phyloP scores from a whole-genome alignment of 2,329 filamentous ascomycete genomes.

The Aspergillaceae sp. region DNA sequence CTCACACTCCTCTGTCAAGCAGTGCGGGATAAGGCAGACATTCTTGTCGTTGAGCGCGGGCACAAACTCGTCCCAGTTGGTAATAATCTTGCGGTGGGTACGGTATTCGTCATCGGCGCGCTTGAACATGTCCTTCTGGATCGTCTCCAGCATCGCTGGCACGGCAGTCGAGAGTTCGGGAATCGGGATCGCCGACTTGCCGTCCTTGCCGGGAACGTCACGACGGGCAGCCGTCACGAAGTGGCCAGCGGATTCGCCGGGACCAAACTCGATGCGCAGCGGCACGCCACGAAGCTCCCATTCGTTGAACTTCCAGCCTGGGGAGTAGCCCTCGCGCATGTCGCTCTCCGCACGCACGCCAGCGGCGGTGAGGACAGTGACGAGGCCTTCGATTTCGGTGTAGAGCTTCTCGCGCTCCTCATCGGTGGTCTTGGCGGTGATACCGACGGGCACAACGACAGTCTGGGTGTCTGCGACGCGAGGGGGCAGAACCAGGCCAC shows the following conservation, averaged over 20 bases:
- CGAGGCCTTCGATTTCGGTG: slow-evolving; percentile 64
- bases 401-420: slow-evolving; percentile 71
- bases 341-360: slow-evolving; percentile 75
- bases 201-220: slow-evolving; percentile 57
- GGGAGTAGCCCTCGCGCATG: slow-evolving; percentile 79
- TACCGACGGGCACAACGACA: slow-evolving; percentile 82
- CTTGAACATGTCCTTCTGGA: slow-evolving; percentile 72
- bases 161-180: slow-evolving; percentile 64
- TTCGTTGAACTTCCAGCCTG: slow-evolving; percentile 97
- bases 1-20: slow-evolving; percentile 74
- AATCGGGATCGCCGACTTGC: slow-evolving; percentile 73
- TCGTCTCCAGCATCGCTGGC: slow-evolving; percentile 74
- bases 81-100: slow-evolving; percentile 70
- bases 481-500: slow-evolving; percentile 86
- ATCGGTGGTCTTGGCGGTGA: slow-evolving; percentile 76
- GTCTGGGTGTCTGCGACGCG: slow-evolving; percentile 79
- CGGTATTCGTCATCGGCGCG: slow-evolving; percentile 72
- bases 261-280: slow-evolving; percentile 87
- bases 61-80: slow-evolving; percentile 83
- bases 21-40: slow-evolving; percentile 84
- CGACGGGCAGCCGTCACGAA: slow-evolving; percentile 80
- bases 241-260: slow-evolving; percentile 80
- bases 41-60: slow-evolving; percentile 88
- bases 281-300: slow-evolving; percentile 97
- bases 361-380: slow-evolving; percentile 58